Conservation (phyloP, 2,329 filamentous ascomycete genomes). For the Fonsecaea multimorphosa region DNA sequence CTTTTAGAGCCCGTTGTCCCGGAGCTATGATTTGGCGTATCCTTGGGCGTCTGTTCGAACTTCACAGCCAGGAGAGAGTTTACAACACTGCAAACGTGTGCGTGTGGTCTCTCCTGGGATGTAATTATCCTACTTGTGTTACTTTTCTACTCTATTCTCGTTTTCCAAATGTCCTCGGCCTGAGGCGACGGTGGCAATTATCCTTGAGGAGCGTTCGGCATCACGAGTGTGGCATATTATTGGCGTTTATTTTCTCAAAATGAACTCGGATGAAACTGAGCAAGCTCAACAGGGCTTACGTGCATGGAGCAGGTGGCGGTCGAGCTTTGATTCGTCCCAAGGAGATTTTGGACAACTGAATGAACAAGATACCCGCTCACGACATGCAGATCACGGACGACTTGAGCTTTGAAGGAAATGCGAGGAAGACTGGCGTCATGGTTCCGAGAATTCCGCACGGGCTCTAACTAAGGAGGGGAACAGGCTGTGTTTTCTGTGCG, state of each 20-base stretch:
- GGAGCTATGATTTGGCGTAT: conserved; percentile 12
- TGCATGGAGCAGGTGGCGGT: conserved; percentile 26
- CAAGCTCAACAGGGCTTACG: neutral
- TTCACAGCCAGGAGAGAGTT: conserved; percentile 6
- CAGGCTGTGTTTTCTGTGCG: conserved; percentile 8
- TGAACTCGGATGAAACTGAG: conserved; percentile 4
- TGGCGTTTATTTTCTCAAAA: conserved; percentile 18
- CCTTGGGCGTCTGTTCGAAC: conserved; percentile 6
- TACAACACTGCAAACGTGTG: neutral
- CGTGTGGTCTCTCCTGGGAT: conserved; percentile 5
- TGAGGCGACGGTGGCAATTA: neutral
- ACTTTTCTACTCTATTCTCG: conserved; percentile 6
- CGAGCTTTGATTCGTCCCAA: conserved; percentile 20
- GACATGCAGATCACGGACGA: conserved; percentile 13
- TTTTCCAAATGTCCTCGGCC: neutral
- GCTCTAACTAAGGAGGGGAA: neutral
- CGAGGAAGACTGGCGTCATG: conserved; percentile 20
- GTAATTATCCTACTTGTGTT: conserved; percentile 24
- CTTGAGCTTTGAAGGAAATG: conserved; percentile 8
- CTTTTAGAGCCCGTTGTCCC: neutral
- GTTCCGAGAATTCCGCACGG: conserved; percentile 12
- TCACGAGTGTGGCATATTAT: conserved; percentile 20
- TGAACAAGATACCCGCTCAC: conserved; percentile 29
- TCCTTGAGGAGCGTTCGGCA: conserved; percentile 15
- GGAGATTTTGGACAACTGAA: conserved; percentile 29